Conservation (phyloP, 2,329 filamentous ascomycete genomes). For the Pseudogymnoascus sp. region DNA sequence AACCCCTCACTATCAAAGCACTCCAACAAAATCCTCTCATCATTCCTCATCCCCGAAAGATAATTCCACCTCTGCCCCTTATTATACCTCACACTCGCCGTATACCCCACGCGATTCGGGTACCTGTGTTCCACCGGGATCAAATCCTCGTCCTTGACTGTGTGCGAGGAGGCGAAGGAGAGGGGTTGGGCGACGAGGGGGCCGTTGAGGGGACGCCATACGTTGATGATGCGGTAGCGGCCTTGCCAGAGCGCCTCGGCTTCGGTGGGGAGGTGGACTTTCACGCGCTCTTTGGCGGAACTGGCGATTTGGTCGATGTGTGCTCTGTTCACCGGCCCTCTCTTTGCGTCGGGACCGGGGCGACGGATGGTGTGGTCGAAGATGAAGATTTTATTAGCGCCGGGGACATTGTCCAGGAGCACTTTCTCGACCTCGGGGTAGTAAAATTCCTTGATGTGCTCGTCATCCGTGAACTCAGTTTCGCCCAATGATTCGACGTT, state of each 20-base stretch:
- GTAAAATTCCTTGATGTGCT: conserved; percentile 61
- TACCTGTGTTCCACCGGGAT: conserved; percentile 29
- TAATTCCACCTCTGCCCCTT: conserved; percentile 29
- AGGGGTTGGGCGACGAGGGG: conserved; percentile 26
- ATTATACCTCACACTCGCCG: conserved; percentile 26
- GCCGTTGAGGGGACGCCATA: conserved; percentile 50
- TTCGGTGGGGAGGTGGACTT: conserved; percentile 56
- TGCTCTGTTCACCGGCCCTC: conserved; percentile 61
- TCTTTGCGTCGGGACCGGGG: conserved; percentile 46
- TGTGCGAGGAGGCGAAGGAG: conserved; percentile 25
- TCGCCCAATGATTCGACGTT: conserved; percentile 49
- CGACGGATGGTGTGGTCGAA: conserved; percentile 90
- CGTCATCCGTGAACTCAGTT: conserved; percentile 59
- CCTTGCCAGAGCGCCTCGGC: conserved; percentile 57
- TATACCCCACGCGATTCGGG: conserved; percentile 26
- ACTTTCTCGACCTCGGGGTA: conserved; percentile 77
- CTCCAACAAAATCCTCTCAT: conserved; percentile 28
- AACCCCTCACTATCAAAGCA: conserved; percentile 34
- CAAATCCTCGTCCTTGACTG: conserved; percentile 24
- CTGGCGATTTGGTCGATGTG: conserved; percentile 76
- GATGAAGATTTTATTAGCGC: conserved; percentile 57
- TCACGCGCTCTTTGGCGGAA: conserved; percentile 60
- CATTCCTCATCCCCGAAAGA: conserved; percentile 27
- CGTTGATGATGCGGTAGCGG: conserved; percentile 77
- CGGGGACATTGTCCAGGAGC: conserved; percentile 59